Evolutionary conservation across 2,329 filamentous ascomycete species (phyloP), one percentile per base, ranked within the genome.

Genomic region (Aspergillus flavus): DNA sequence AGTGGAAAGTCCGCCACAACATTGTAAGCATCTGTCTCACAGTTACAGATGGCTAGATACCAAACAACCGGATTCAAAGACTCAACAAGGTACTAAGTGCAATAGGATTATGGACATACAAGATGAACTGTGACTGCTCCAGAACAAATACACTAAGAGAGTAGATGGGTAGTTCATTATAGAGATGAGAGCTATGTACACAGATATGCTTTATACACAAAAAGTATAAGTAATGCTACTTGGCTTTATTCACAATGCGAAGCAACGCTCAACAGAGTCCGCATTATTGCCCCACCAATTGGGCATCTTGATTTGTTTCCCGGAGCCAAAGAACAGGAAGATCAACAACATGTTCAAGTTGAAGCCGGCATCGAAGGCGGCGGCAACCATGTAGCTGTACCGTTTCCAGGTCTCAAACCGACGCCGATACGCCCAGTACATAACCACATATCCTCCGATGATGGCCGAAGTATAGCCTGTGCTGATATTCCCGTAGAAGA

Each of bases 221-320:
- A 30, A 11, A 1, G 3, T 16, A n/a, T 34, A 19, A n/a, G 16
- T 32, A n/a, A 32, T 34, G 6, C 28, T 32, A 16, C 16, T 10
- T 34, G 16, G 3, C 26, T 30, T 50, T 14, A 14, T 36, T 36
- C 34, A 36, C 60, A 86, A 65, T 3, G 84, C 84, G 79, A 88
- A 89, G 71, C 86, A 89, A 59, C 86, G 79, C 74, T 89, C 86
- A 50, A 84, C 83, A n/a, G 71, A 74, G 7, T 80, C 76, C 32
- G 75, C 80, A 66, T 87, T 83, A 68, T 89, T 89, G 0, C 86
- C 86, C 85, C 86, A 89, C 87, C 87, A 89, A 64, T 86, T 72
- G n/a, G 86, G 85, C 86, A 88, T 88, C 19, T 75, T 78, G 9
- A 87, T 75, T 36, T 85, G 79, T 76, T 84, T 87, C 0, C 81